A percentile compares a stretch with the other conserved stretches of the same genome.
These are phyloP conservation scores for Linaria vulgaris DNA, from an alignment of 257 asterid genomes.

Conservation along the genomic window DNA sequence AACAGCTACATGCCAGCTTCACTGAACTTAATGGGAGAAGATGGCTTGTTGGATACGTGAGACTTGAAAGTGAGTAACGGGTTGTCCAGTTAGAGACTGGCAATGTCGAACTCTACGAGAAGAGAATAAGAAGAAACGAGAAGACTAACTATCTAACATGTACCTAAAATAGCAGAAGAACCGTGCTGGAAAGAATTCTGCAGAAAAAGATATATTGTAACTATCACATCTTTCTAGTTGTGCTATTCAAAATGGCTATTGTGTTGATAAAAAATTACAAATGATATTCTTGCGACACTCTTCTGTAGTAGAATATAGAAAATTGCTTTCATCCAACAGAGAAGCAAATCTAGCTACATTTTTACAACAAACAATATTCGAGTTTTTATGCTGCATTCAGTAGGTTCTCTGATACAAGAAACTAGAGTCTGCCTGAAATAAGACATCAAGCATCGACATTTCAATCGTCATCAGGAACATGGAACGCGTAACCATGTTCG, in stretches of 20 bases:
- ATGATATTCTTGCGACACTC: conserved; percentile 34
- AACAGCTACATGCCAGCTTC: too few species aligned
- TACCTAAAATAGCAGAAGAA: conserved; percentile 8
- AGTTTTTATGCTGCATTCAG: conserved; percentile 19
- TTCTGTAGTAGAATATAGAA: conserved; percentile 43
- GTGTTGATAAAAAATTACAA: conserved; percentile 18
- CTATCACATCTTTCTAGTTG: not conserved
- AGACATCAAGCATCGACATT: conserved; percentile 15
- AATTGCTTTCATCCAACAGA: conserved; percentile 42
- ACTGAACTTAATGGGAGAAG: too few species aligned
- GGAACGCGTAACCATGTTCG: conserved; percentile 24
- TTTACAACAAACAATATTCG: conserved; percentile 33
- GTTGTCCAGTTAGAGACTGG: too few species aligned
- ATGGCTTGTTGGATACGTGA: too few species aligned
- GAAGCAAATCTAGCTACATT: conserved; percentile 47
- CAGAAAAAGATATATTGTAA: conserved; percentile 9
- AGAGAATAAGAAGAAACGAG: too few species aligned
- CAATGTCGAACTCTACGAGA: too few species aligned
- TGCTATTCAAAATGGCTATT: conserved; percentile 1
- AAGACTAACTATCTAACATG: not conserved
- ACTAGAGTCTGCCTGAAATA: not conserved
- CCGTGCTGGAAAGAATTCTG: conserved; percentile 14
- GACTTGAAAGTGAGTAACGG: too few species aligned
- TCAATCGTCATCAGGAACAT: conserved; percentile 45
- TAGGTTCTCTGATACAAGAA: not conserved